A percentile compares a stretch with the other conserved stretches of the same genome.
Evolutionary conservation across 768 basidiomycete genomes (phyloP).

Genomic region (Lentinula sp.): DNA sequence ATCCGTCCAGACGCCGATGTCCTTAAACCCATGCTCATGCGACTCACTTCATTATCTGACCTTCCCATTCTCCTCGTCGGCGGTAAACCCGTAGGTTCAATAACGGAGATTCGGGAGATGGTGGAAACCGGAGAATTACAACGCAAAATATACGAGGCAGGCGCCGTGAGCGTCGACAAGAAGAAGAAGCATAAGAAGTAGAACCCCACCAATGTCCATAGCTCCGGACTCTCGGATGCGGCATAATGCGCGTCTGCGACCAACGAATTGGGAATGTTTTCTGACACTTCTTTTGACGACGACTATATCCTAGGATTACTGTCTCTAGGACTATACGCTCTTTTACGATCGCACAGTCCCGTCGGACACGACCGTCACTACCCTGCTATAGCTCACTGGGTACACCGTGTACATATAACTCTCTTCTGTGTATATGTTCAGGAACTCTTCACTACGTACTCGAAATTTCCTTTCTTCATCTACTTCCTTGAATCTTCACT

Average conservation of each 20-base stretch:
- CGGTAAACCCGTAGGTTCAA: constrained; percentile 48
- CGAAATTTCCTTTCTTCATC: background rate
- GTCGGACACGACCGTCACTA: background rate
- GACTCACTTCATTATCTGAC: constrained; percentile 48
- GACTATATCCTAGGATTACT: background rate
- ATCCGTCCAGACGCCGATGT: constrained; percentile 64
- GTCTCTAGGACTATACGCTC: background rate
- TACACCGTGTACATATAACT: background rate
- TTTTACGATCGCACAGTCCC: background rate
- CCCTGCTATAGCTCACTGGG: background rate
- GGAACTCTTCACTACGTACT: background rate
- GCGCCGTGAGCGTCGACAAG: constrained; percentile 47
- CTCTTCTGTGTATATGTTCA: background rate
- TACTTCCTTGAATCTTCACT: background rate
- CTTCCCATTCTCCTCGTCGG: constrained; percentile 68
- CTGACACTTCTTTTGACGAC: background rate
- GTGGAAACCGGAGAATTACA: constrained; percentile 45
- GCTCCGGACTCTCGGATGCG: background rate
- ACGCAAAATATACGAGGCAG: constrained; percentile 44
- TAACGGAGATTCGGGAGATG: constrained; percentile 47
- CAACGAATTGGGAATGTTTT: background rate
- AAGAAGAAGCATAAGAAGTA: constrained; percentile 38
- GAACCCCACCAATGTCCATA: background rate
- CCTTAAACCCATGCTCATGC: constrained; percentile 52
- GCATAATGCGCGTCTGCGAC: background rate